Percentiles rank a stretch among this genome's conserved stretches.
Evolutionary conservation across 192 early-diverging fungal genomes (phyloP).

Genomic region (Martensiomyces pterosporus): DNA sequence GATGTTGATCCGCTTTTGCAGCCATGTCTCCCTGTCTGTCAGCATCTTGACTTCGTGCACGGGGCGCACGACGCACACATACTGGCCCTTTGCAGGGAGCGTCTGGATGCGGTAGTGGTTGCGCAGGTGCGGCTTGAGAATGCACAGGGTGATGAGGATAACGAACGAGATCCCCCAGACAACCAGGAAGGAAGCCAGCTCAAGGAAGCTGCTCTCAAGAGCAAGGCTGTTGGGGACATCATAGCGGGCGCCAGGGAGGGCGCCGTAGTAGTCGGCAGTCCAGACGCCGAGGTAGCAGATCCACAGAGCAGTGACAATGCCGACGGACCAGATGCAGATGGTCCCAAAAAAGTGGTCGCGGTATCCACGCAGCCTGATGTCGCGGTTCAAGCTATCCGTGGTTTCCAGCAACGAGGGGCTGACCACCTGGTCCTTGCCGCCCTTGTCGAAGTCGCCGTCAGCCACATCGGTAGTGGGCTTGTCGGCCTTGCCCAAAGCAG

Average conservation of each 20-base stretch:
- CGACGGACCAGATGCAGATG: constrained; percentile 29
- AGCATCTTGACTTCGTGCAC: constrained; percentile 24
- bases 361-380: constrained; percentile 31
- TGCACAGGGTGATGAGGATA: constrained; percentile 40
- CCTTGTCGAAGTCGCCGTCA: not conserved
- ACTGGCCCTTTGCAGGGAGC: constrained; percentile 26
- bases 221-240: constrained; percentile 57
- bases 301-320: constrained; percentile 32
- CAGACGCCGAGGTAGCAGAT: constrained; percentile 48
- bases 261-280: constrained; percentile 56
- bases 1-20: not conserved
- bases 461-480: constrained; percentile 6
- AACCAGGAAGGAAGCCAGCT: constrained; percentile 43
- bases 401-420: not conserved
- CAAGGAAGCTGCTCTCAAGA: constrained; percentile 50
- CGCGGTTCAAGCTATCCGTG: constrained; percentile 6
- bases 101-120: constrained; percentile 51
- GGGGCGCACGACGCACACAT: constrained; percentile 43
- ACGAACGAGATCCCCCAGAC: constrained; percentile 49
- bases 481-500: constrained; percentile 12
- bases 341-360: constrained; percentile 43
- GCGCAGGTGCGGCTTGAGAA: constrained; percentile 40
- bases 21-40: constrained; percentile 15
- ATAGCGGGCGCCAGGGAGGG: constrained; percentile 31
- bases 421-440: not conserved